Evolutionary conservation across 2,329 filamentous ascomycete species (phyloP).

Genomic region (Microcyclospora tardicrescens): DNA sequence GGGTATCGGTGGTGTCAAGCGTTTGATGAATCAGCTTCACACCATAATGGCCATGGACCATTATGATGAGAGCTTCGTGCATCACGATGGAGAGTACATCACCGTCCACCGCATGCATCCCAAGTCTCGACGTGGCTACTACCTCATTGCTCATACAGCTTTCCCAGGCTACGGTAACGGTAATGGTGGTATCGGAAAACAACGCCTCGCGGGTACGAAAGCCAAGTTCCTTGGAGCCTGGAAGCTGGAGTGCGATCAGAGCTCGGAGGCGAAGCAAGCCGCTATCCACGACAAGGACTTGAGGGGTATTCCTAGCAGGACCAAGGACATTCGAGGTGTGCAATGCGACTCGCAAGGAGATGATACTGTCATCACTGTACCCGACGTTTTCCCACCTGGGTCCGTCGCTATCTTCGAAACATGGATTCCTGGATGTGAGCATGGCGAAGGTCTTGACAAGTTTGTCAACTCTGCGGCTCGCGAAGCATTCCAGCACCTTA

Average conservation of each 20-base stretch:
- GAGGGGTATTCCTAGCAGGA: constrained; percentile 70
- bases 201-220: constrained; percentile 70
- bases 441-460: constrained; percentile 68
- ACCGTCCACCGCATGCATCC: constrained; percentile 94
- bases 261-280: constrained; percentile 51
- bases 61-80: constrained; percentile 90
- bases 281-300: constrained; percentile 59
- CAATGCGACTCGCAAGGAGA: constrained; percentile 57
- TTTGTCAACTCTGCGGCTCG: constrained; percentile 74
- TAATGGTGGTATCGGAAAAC: constrained; percentile 66
- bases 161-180: constrained; percentile 82
- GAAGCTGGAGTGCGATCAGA: constrained; percentile 80
- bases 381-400: constrained; percentile 76
- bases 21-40: constrained; percentile 87
- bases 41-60: constrained; percentile 89
- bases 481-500: constrained; percentile 61
- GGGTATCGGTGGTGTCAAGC: constrained; percentile 84
- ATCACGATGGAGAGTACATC: constrained; percentile 91
- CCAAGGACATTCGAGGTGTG: constrained; percentile 61
- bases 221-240: constrained; percentile 80
- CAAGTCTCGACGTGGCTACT: constrained; percentile 82
- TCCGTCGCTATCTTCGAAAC: constrained; percentile 94
- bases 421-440: constrained; percentile 80
- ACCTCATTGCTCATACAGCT: constrained; percentile 89
- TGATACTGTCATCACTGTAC: constrained; percentile 67